These are phyloP conservation scores for Taphrina flavorubra DNA, from an alignment of 1,139 yeast species.

Conservation along the genomic window DNA sequence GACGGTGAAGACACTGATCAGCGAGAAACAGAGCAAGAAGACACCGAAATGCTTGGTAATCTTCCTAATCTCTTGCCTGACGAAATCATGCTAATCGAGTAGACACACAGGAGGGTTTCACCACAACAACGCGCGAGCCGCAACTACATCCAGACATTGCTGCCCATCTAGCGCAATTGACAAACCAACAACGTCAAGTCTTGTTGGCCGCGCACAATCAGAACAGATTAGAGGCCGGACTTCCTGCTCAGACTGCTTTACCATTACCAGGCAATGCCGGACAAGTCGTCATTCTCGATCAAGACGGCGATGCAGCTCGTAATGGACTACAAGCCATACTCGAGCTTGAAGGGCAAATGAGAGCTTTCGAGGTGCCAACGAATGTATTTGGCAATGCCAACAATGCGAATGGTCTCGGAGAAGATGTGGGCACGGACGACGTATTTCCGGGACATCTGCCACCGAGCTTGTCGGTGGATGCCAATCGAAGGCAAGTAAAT, in stretches of 20 bases:
- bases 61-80: not conserved
- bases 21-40: slow-evolving; percentile 10
- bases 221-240: slow-evolving; percentile 8
- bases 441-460: not conserved
- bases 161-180: slow-evolving; percentile 8
- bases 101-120: slow-evolving; percentile 2
- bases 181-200: slow-evolving; percentile 6
- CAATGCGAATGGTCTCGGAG: not conserved
- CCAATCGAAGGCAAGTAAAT: slow-evolving; percentile 8
- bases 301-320: not conserved
- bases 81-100: not conserved
- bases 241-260: slow-evolving; percentile 18
- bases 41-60: slow-evolving; percentile 23
- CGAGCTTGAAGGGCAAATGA: slow-evolving; percentile 10
- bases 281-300: not conserved
- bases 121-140: slow-evolving; percentile 2
- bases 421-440: slow-evolving; percentile 12
- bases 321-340: slow-evolving; percentile 2
- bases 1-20: not conserved
- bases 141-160: slow-evolving; percentile 14
- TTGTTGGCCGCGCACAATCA: slow-evolving; percentile 8
- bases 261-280: slow-evolving; percentile 9
- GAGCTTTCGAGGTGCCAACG: slow-evolving; percentile 7
- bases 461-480: slow-evolving; percentile 1
- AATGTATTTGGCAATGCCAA: slow-evolving; percentile 1